phyloP scores from a whole-genome alignment of 1,139 yeast genomes.

The Candida freyschussii region DNA sequence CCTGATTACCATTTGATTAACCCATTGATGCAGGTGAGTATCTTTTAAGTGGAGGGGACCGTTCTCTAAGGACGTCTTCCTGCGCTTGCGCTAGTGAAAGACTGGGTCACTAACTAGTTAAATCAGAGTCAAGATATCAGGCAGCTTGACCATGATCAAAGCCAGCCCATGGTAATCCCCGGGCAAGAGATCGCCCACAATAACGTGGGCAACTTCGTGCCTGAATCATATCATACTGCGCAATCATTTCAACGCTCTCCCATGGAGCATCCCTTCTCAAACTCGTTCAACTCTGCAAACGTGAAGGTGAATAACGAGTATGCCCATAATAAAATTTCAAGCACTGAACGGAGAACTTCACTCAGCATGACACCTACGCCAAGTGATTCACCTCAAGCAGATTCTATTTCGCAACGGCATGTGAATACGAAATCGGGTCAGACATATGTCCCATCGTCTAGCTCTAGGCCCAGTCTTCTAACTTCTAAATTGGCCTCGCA shows the following conservation, averaged over 20 bases:
- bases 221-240: constrained; percentile 26
- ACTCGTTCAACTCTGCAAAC: constrained; percentile 22
- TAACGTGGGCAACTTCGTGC: constrained; percentile 9
- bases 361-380: constrained; percentile 21
- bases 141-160: constrained; percentile 20
- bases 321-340: constrained; percentile 16
- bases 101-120: too few species aligned
- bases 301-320: constrained; percentile 11
- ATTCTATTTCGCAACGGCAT: constrained; percentile 4
- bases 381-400: constrained; percentile 21
- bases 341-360: constrained; percentile 20
- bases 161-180: constrained; percentile 26
- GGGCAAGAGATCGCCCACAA: constrained; percentile 20
- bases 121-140: constrained; percentile 11
- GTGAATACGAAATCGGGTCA: constrained; percentile 1
- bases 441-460: constrained; percentile 7
- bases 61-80: too few species aligned
- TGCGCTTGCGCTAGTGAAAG: too few species aligned
- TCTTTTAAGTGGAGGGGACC: too few species aligned
- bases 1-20: too few species aligned
- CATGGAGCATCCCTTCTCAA: constrained; percentile 17
- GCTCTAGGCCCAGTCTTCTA: constrained; percentile 11
- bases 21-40: too few species aligned
- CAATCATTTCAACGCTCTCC: constrained; percentile 22
- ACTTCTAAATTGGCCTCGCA: constrained; percentile 15